phyloP scores from a whole-genome alignment of 1,284 basidiomycete genomes.

The Ustilago crameri region DNA sequence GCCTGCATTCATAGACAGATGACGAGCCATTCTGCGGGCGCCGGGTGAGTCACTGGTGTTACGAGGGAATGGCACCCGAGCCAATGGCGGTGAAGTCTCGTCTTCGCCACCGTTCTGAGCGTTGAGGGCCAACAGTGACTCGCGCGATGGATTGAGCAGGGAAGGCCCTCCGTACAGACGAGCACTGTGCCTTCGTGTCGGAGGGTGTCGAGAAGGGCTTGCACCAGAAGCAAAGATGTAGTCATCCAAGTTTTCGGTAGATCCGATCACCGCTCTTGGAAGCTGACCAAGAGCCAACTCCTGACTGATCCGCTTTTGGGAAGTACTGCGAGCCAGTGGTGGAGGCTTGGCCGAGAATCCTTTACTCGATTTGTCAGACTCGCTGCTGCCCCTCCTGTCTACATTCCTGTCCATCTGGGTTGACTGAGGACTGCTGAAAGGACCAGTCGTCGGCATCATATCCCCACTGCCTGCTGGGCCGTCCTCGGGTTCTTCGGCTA shows the following conservation, averaged over 20 bases:
- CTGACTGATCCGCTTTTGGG: conserved; percentile 58
- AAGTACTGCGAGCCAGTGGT: conserved; percentile 42
- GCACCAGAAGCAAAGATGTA: conserved; percentile 26
- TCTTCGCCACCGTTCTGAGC: conserved; percentile 14
- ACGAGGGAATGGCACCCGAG: conserved; percentile 55
- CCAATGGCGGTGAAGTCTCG: conserved; percentile 21
- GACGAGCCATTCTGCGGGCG: conserved; percentile 42
- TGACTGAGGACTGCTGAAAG: conserved; percentile 22
- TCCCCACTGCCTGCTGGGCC: conserved; percentile 8
- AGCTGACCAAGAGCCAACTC: conserved; percentile 54
- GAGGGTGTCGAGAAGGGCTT: conserved; percentile 49
- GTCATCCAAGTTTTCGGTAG: conserved; percentile 50
- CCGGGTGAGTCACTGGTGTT: conserved; percentile 49
- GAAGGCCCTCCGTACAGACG: conserved; percentile 50
- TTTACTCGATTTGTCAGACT: conserved; percentile 42
- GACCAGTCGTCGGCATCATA: conserved; percentile 10
- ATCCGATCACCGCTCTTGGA: conserved; percentile 40
- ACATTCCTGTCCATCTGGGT: conserved; percentile 11
- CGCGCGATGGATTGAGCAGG: conserved; percentile 56
- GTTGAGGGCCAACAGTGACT: conserved; percentile 33
- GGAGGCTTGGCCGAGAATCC: conserved; percentile 16
- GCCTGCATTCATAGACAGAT: conserved; percentile 51
- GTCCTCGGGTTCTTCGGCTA: conserved; percentile 57
- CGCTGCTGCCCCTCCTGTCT: conserved; percentile 45
- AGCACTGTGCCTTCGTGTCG: conserved; percentile 55